A percentile compares a stretch with the other conserved stretches of the same genome.
Conservation (phyloP, 805 yeast genomes). For the Candida qinlingensis region DNA sequence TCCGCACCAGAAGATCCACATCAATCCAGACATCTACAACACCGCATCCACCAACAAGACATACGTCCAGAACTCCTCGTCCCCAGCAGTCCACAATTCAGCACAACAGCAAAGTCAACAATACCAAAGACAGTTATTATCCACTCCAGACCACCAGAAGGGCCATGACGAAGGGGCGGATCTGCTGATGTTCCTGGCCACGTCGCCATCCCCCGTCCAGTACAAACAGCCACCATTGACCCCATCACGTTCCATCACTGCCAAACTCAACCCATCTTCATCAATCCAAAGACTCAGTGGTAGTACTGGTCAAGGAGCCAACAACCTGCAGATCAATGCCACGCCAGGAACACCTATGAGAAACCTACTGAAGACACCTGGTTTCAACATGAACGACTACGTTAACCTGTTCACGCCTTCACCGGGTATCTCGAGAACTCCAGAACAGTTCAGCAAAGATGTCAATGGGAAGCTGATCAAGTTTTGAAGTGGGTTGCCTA, state of each 20-base stretch:
- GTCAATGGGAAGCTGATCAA: constrained; percentile 25
- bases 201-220: constrained; percentile 63
- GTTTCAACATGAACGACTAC: constrained; percentile 79
- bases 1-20: constrained; percentile 22
- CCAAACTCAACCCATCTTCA: constrained; percentile 7
- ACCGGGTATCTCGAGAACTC: constrained; percentile 37
- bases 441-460: constrained; percentile 26
- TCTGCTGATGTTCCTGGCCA: constrained; percentile 72
- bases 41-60: constrained; percentile 25
- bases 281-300: constrained; percentile 13
- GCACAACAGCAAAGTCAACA: constrained; percentile 5
- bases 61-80: constrained; percentile 19
- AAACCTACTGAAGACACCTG: constrained; percentile 43
- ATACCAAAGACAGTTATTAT: constrained; percentile 9
- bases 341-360: constrained; percentile 27
- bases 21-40: constrained; percentile 21
- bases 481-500: constrained; percentile 3
- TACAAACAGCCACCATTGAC: constrained; percentile 21
- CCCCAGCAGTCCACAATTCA: constrained; percentile 8
- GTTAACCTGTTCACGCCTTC: constrained; percentile 76
- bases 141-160: constrained; percentile 22
- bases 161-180: constrained; percentile 68
- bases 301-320: neutral
- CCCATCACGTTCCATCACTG: constrained; percentile 14
- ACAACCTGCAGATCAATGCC: constrained; percentile 1